These are phyloP conservation scores for Paracorniculantispora psalliotae DNA, from an alignment of 2,329 filamentous ascomycete genomes.

Conservation along the genomic window DNA sequence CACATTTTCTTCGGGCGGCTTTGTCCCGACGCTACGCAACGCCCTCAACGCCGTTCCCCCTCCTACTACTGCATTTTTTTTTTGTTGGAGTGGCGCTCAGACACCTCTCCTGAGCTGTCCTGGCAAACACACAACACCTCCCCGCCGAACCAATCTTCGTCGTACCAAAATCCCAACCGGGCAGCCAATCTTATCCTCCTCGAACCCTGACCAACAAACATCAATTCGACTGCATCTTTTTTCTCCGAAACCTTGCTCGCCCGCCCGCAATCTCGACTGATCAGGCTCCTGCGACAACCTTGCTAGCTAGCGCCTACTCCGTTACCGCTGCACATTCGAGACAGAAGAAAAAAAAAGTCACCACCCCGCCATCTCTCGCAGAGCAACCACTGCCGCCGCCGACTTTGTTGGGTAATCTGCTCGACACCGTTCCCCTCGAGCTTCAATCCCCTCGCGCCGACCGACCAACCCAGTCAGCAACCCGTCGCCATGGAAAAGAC, in stretches of 20 bases:
- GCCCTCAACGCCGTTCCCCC: neutral
- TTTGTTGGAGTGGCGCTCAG: constrained; percentile 4
- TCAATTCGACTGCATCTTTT: constrained; percentile 7
- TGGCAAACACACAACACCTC: constrained; percentile 3
- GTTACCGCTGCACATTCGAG: constrained; percentile 4
- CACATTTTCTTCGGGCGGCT: neutral
- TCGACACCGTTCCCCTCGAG: neutral
- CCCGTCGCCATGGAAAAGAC: constrained; percentile 8
- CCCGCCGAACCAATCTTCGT: neutral
- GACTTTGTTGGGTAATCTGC: neutral
- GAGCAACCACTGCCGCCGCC: neutral
- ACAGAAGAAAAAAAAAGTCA: neutral
- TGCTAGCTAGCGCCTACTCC: constrained; percentile 1
- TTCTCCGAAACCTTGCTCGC: neutral
- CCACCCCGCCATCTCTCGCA: constrained; percentile 3
- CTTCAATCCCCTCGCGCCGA: neutral
- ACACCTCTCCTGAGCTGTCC: constrained; percentile 12
- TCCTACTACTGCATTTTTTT: constrained; percentile 2
- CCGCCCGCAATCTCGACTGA: neutral
- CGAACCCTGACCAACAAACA: neutral
- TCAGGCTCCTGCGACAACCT: neutral
- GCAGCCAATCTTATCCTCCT: neutral
- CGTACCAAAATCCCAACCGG: neutral
- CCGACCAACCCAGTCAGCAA: neutral
- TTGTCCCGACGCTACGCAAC: too few relatives aligned